Base-by-base conservation (phyloP, 495 filamentous ascomycete genomes). In the Chaetomium tenue region DNA sequence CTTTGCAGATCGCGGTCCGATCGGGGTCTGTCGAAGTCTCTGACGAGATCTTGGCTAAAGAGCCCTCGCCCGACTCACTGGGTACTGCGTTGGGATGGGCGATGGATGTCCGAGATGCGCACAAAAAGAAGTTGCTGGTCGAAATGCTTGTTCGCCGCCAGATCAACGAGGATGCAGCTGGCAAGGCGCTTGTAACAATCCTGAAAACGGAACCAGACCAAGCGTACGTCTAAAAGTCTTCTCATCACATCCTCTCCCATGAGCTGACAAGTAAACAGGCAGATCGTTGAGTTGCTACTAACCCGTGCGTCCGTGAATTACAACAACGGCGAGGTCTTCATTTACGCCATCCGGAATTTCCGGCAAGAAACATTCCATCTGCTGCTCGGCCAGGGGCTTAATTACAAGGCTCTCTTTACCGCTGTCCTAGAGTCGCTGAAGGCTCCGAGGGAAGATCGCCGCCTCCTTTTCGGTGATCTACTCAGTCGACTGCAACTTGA, bases 1-100 rank as follows among this genome's bases (percentile, higher is more conserved):
- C 75, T 20, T 64, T 81, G 9, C 74, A 78, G 47, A 58, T 75
- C 48, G 78, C 77, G 3, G 74, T 75, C 3, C 63, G 71, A 11
- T 60, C 72, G 9, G 54, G 68, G 0, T 73, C 71, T 40, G 51
- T 63, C 0, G 75, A 75, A 18, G 50, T 81, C 20, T 63, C 71
- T 7, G 74, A 74, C 52, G 70, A 73, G 50, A 76, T 74, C 39
- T 44, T 79, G 13, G 60, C 62, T 11, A 72, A 67, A 42, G 69
- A 74, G 11, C 75, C 76, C 15, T 69, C 73, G 13, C 71, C 73
- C 0, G 64, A 66, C 11, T 60, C 71, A 0, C 63, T 75, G 9
- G 73, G 71, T 15, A 56, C 70, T 5, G 70, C 70, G 0, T 25
- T 75, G 42, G 58, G 63, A 1, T 69, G 68, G 70, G 73, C 71